A percentile compares a stretch with the other conserved stretches of the same genome.
Evolutionary conservation across 179 eudicot species (phyloP).

Genomic region (Corrigiola litoralis): DNA sequence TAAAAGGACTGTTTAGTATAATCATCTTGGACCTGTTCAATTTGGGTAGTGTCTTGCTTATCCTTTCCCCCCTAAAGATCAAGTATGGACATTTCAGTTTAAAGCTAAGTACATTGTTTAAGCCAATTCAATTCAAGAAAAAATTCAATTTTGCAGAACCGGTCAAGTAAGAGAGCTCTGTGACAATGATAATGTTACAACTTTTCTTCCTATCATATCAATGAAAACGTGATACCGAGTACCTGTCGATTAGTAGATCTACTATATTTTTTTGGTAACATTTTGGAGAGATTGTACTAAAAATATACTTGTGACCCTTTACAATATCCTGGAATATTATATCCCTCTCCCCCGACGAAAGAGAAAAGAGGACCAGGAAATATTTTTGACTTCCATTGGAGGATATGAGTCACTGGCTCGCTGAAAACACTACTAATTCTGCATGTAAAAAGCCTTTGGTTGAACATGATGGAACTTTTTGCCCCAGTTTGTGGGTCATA

Average conservation of each 20-base stretch:
- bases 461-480: too few relatives aligned
- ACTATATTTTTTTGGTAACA: not conserved
- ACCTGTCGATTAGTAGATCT: too few relatives aligned
- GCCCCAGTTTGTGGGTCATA: too few relatives aligned
- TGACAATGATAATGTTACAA: not conserved
- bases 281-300: not conserved
- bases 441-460: too few relatives aligned
- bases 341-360: not conserved
- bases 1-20: constrained; percentile 8
- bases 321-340: not conserved
- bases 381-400: too few relatives aligned
- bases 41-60: not conserved
- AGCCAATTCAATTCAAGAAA: not conserved
- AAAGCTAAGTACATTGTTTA: not conserved
- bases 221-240: not conserved
- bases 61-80: not conserved
- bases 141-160: not conserved
- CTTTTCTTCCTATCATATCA: not conserved
- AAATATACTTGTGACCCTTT: not conserved
- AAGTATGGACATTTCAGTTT: not conserved
- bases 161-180: not conserved
- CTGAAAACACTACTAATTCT: too few relatives aligned
- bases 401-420: too few relatives aligned
- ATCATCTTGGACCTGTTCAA: not conserved
- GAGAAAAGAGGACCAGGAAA: too few relatives aligned